A percentile compares a stretch with the other conserved stretches of the same genome.
Evolutionary conservation across 257 asterid genomes (phyloP).

Genomic region (Striga asiatica): DNA sequence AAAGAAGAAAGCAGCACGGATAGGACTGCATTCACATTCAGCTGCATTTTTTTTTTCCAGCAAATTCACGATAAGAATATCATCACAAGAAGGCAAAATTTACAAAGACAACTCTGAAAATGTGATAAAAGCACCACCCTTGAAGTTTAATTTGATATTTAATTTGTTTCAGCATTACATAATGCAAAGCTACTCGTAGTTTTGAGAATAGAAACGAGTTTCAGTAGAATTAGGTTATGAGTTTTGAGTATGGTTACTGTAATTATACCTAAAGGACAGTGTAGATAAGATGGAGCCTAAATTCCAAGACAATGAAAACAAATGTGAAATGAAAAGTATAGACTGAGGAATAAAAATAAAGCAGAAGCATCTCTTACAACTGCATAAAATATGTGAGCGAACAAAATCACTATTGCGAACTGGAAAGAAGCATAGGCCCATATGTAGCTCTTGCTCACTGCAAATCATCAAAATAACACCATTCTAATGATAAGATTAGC

Average conservation of each 20-base stretch:
- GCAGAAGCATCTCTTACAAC: constrained; percentile 41
- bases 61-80: background rate
- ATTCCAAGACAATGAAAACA: background rate
- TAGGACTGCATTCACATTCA: constrained; percentile 61
- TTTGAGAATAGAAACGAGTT: background rate
- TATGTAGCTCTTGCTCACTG: constrained; percentile 91
- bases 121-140: background rate
- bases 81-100: background rate
- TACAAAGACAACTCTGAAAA: background rate
- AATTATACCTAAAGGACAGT: background rate
- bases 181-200: too few species aligned
- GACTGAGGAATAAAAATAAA: background rate
- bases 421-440: constrained; percentile 99
- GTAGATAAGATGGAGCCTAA: background rate
- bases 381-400: constrained; percentile 80
- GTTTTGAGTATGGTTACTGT: background rate
- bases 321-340: background rate
- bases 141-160: background rate
- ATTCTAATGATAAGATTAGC: background rate
- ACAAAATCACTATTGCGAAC: constrained; percentile 86
- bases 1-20: constrained; percentile 89
- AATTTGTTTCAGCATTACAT: too few species aligned
- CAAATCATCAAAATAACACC: constrained; percentile 18
- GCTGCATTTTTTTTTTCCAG: constrained; percentile 33
- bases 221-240: background rate